Base-by-base conservation (phyloP, 257 asterid species). In the Leptodermis oblonga region DNA sequence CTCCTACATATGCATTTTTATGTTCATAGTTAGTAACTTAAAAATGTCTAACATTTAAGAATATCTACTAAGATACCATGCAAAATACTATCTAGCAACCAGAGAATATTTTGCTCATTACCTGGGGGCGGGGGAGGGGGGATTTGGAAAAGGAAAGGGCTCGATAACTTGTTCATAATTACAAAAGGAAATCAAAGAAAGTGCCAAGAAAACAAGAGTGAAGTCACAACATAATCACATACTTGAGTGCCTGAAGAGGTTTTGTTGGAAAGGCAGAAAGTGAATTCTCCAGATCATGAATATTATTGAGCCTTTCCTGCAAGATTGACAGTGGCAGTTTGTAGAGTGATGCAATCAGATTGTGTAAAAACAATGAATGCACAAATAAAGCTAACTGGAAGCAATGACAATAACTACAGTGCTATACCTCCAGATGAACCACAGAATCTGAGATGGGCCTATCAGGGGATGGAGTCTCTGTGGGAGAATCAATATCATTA, bases 201-300 rank as follows among this genome's bases (percentile, higher is more conserved):
- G 15, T 42, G 69, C 33, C 68, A 26, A 61, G 80, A 78, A 63
- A 12, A n/a, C 52, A 28, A 26, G 25, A 67, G 30, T 61, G 66
- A 42, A 73, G 56, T 55, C 20, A 51, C 37, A 64, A 5, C 23
- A 52, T 30, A 59, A 17, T 11, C n/a, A n/a, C 48, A 59, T 87
- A 93, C 99, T 88, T 89, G 82, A 93, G 96, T 73, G 97, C 99
- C 82, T 85, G 91, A 64, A 93, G 90, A 76, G 97, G 96, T 85
- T 90, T 89, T 58, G 85, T 79, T 41, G 97, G 97, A 86, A 93
- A 93, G 67, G 88, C 87, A 84, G 91, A 88, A 73, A 93, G 86
- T 14, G 99, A 84, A 68, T 75, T 67, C 79, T 86, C 97, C 87
- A 94, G 74, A 75, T 78, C 92, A 72, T 83, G 88, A 78, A 78